These are phyloP conservation scores for Withania somnifera DNA, from an alignment of 305 asterid species.

Conservation along the genomic window DNA sequence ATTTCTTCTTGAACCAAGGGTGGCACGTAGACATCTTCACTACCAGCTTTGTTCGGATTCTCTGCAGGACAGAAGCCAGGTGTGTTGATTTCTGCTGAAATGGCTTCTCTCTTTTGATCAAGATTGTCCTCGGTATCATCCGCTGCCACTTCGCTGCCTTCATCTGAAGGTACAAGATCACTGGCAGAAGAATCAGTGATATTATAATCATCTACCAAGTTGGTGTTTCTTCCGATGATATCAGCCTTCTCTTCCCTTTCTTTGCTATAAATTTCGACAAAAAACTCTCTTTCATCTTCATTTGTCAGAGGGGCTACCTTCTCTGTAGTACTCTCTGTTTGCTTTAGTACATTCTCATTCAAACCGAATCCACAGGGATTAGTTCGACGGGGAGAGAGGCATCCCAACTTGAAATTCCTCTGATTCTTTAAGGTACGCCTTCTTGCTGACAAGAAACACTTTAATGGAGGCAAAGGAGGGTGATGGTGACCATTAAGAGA, in stretches of 20 bases:
- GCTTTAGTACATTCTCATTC: not conserved
- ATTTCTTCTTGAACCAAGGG: not conserved
- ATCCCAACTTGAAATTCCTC: constrained; percentile 35
- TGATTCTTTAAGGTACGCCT: constrained; percentile 54
- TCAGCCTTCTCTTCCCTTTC: constrained; percentile 16
- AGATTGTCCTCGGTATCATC: not conserved
- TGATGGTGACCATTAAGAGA: constrained; percentile 86
- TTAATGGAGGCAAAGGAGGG: constrained; percentile 56
- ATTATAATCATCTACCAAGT: not conserved
- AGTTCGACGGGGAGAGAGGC: constrained; percentile 28
- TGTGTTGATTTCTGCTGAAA: not conserved
- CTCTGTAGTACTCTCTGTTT: not conserved
- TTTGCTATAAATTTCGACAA: constrained; percentile 29
- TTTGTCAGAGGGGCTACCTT: constrained; percentile 7
- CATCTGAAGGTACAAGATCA: not conserved
- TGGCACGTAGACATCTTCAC: not conserved
- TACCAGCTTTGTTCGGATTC: not conserved
- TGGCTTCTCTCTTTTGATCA: constrained; percentile 1
- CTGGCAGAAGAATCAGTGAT: not conserved
- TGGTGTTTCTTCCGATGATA: not conserved
- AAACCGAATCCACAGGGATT: not conserved
- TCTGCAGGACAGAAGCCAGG: not conserved
- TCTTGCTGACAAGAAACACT: constrained; percentile 50
- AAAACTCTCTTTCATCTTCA: constrained; percentile 24
- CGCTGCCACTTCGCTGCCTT: not conserved